Percentiles rank a stretch among this genome's conserved stretches.
Evolutionary conservation across 208 protist species (phyloP).

Genomic region (Leishmania martiniquensis): DNA sequence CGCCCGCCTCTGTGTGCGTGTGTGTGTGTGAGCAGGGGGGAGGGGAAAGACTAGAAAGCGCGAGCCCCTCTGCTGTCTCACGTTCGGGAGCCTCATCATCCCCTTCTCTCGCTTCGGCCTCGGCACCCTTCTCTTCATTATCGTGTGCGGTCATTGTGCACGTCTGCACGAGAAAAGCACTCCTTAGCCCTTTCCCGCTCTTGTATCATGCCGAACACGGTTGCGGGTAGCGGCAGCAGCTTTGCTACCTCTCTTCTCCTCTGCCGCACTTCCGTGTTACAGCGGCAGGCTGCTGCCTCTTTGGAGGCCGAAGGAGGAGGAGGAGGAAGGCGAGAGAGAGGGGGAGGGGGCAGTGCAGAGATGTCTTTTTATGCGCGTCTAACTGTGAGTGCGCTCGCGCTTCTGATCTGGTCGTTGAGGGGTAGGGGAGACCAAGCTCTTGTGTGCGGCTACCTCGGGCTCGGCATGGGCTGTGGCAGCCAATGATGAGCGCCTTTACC

Average conservation of each 20-base stretch:
- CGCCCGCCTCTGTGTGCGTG: not conserved
- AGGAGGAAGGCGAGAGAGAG: not conserved
- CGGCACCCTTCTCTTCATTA: not conserved
- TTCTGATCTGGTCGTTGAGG: not conserved
- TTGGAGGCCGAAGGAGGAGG: not conserved
- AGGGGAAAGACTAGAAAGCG: not conserved
- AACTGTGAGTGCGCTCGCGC: not conserved
- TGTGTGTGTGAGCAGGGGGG: no score
- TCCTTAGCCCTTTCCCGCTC: not conserved
- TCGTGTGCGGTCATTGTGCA: not conserved
- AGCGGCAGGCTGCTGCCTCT: not conserved
- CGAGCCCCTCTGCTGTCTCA: not conserved
- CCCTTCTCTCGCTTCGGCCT: not conserved
- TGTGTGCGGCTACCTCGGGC: not conserved
- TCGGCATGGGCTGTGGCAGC: not conserved
- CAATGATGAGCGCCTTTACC: not conserved
- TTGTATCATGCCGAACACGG: not conserved
- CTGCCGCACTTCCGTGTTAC: not conserved
- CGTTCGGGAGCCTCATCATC: conserved; percentile 7
- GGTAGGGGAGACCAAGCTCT: not conserved
- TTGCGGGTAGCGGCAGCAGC: not conserved
- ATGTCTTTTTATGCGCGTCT: not conserved
- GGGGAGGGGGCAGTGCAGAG: not conserved
- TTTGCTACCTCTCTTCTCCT: not conserved
- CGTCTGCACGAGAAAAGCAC: not conserved